phyloP scores from a whole-genome alignment of 2,329 filamentous ascomycete genomes.

The Paecilomyces variotii region DNA sequence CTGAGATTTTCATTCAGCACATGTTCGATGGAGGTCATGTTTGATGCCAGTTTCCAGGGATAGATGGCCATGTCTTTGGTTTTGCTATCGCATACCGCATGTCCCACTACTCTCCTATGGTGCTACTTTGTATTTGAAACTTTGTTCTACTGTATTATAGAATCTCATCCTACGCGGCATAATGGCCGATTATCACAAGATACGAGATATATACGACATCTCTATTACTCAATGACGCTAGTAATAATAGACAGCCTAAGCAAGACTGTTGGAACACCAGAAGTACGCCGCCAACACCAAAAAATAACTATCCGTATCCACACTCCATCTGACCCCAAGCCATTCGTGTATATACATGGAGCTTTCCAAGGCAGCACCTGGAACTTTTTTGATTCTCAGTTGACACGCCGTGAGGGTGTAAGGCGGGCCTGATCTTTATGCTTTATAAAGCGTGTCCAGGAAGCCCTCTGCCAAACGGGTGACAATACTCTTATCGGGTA shows the following conservation, averaged over 20 bases:
- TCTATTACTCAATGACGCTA: background rate
- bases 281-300: background rate
- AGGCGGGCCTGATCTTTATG: slow-evolving; percentile 37
- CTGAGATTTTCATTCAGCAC: background rate
- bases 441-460: slow-evolving; percentile 86
- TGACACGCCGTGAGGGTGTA: background rate
- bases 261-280: background rate
- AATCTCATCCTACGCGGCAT: background rate
- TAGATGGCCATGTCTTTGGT: background rate
- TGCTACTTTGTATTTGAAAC: background rate
- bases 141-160: background rate
- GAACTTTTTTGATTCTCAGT: background rate
- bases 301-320: background rate
- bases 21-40: background rate
- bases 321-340: background rate
- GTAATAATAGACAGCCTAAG: background rate
- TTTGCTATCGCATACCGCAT: background rate
- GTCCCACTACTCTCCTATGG: background rate
- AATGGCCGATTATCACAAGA: background rate
- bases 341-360: background rate
- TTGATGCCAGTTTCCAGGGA: background rate
- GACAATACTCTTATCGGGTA: slow-evolving; percentile 94
- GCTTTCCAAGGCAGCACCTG: background rate
- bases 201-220: background rate
- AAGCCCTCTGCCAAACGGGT: slow-evolving; percentile 85